Conservation (phyloP, 768 basidiomycete species). For the Tylopilus intermedius region DNA sequence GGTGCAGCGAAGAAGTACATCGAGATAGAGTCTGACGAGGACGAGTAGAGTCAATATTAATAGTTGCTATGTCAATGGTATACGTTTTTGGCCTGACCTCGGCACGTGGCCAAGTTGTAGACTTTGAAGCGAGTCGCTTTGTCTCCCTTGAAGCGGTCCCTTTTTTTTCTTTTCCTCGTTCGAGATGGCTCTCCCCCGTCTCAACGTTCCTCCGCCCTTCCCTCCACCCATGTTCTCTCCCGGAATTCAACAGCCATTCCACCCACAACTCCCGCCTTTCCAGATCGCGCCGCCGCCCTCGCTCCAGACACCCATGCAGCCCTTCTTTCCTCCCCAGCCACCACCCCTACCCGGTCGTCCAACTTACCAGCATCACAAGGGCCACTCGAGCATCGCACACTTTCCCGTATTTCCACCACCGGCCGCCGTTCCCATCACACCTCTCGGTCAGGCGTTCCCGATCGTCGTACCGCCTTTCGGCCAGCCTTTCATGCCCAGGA, state of each 20-base stretch:
- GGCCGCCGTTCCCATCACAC: conserved; percentile 52
- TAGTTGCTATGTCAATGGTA: too few relatives aligned
- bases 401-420: conserved; percentile 59
- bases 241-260: conserved; percentile 53
- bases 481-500: conserved; percentile 56
- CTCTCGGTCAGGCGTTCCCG: conserved; percentile 54
- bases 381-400: conserved; percentile 57
- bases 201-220: conserved; percentile 55
- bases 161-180: neutral
- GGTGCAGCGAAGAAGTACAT: conserved; percentile 57
- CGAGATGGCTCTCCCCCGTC: conserved; percentile 38
- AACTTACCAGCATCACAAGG: conserved; percentile 45
- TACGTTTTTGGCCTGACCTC: neutral
- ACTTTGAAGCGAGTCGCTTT: conserved; percentile 2
- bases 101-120: conserved; percentile 1
- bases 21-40: conserved; percentile 47
- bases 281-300: conserved; percentile 39
- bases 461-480: conserved; percentile 42
- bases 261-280: conserved; percentile 41
- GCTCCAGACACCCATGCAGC: conserved; percentile 72
- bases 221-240: conserved; percentile 60
- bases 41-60: conserved; percentile 42
- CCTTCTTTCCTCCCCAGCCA: conserved; percentile 52
- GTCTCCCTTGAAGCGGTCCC: too few relatives aligned
- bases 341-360: conserved; percentile 51